Conservation (phyloP, 352 stramenopile species). For the Phytophthora pisi region DNA sequence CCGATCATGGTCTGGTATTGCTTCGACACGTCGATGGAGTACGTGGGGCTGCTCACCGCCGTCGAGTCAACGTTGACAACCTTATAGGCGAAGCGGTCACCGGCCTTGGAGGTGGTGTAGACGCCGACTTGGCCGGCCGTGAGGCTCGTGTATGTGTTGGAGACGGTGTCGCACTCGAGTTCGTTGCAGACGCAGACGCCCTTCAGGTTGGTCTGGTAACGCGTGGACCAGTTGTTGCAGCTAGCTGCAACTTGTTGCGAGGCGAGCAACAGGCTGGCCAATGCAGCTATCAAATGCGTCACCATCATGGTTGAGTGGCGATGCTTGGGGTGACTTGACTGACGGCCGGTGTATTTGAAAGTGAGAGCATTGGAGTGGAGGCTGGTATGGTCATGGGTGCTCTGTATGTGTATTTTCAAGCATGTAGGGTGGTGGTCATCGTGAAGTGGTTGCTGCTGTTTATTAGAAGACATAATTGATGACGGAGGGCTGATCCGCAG, state of each 20-base stretch:
- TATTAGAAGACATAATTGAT: slow-evolving; percentile 15
- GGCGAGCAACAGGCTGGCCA: slow-evolving; percentile 14
- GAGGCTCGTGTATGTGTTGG: slow-evolving; percentile 53
- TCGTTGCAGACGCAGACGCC: slow-evolving; percentile 61
- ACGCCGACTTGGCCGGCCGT: slow-evolving; percentile 45
- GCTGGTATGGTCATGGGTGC: too few species aligned
- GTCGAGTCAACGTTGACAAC: slow-evolving; percentile 34
- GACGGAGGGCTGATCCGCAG: slow-evolving; percentile 1
- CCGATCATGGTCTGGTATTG: slow-evolving; percentile 85
- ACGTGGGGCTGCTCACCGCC: slow-evolving; percentile 37
- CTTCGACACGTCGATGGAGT: slow-evolving; percentile 53
- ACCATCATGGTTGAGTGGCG: slow-evolving; percentile 11
- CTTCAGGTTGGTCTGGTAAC: slow-evolving; percentile 51
- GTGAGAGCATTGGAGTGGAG: slow-evolving; percentile 1
- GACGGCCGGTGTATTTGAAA: slow-evolving; percentile 6
- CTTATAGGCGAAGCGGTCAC: slow-evolving; percentile 56
- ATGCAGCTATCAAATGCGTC: slow-evolving; percentile 4
- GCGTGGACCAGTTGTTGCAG: slow-evolving; percentile 52
- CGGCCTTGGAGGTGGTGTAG: slow-evolving; percentile 55
- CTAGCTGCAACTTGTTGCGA: slow-evolving; percentile 22
- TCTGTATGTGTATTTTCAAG: too few species aligned
- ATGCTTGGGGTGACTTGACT: slow-evolving; percentile 4
- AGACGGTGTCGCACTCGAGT: slow-evolving; percentile 56
- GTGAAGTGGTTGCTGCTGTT: too few species aligned
- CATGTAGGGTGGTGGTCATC: too few species aligned